Evolutionary conservation across 2,329 filamentous ascomycete genomes (phyloP).

Genomic region (Alternaria panax): DNA sequence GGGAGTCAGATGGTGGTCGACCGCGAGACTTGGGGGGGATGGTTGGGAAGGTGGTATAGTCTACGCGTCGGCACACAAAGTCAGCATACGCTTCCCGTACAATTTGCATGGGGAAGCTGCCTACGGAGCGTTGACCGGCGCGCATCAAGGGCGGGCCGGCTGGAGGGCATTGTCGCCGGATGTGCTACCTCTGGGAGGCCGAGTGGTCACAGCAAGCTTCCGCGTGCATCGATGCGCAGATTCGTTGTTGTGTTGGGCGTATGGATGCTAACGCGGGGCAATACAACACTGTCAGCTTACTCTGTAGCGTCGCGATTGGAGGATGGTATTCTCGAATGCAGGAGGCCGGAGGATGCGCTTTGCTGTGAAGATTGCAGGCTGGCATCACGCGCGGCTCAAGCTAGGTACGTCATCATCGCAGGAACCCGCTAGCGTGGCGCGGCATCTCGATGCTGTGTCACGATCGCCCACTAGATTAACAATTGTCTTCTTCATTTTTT

Average conservation of each 20-base stretch:
- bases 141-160: constrained; percentile 46
- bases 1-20: constrained; percentile 53
- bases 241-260: neutral
- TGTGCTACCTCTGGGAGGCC: constrained; percentile 35
- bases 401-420: constrained; percentile 13
- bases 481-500: neutral
- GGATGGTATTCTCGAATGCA: neutral
- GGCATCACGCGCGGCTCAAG: constrained; percentile 9
- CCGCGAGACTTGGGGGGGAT: constrained; percentile 73
- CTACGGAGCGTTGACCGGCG: constrained; percentile 61
- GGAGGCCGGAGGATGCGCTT: constrained; percentile 1
- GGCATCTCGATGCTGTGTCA: constrained; percentile 1
- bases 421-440: constrained; percentile 13
- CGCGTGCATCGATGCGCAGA: constrained; percentile 20
- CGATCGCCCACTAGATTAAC: neutral
- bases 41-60: constrained; percentile 84
- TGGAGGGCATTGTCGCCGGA: constrained; percentile 34
- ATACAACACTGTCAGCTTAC: neutral
- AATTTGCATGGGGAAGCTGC: neutral
- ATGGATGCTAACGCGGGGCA: neutral
- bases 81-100: neutral
- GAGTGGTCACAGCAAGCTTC: constrained; percentile 5
- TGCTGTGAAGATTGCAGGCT: constrained; percentile 11
- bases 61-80: neutral
- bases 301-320: neutral